These are phyloP conservation scores for Hypomontagnella submonticulosa DNA, from an alignment of 495 filamentous ascomycete genomes.

Conservation along the genomic window DNA sequence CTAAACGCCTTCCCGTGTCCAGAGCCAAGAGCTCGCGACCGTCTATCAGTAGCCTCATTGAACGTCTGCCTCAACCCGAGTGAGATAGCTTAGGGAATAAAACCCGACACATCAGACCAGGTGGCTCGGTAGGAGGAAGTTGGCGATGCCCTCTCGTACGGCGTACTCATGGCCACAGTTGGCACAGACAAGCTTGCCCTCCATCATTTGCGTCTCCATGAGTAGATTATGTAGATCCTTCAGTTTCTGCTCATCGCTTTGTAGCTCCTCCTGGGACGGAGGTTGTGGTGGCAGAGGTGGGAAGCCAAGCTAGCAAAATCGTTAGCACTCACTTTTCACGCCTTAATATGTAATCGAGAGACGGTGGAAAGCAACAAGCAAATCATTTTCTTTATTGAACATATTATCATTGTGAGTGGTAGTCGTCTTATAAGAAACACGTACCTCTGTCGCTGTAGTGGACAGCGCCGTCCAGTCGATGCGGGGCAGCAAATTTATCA, in stretches of 20 bases:
- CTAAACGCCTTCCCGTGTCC: slow-evolving; percentile 29
- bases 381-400: no score
- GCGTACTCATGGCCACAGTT: slow-evolving; percentile 93
- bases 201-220: slow-evolving; percentile 87
- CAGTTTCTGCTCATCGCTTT: slow-evolving; percentile 70
- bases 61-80: no score
- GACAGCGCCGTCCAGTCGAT: slow-evolving; percentile 87
- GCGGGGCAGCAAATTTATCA: slow-evolving; percentile 84
- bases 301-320: slow-evolving; percentile 70
- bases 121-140: slow-evolving; percentile 94
- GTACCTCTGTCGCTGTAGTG: slow-evolving; percentile 81
- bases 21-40: background rate
- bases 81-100: no score
- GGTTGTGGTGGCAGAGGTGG: slow-evolving; percentile 73
- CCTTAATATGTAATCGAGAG: slow-evolving; percentile 5
- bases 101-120: slow-evolving; percentile 64
- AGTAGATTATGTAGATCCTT: slow-evolving; percentile 83
- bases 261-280: slow-evolving; percentile 68
- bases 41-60: background rate
- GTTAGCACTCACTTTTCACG: background rate
- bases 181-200: slow-evolving; percentile 89
- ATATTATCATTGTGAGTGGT: no score
- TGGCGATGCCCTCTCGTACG: slow-evolving; percentile 93
- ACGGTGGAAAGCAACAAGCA: no score
- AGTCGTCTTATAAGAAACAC: slow-evolving; percentile 34